These are phyloP conservation scores for Artemisia annua DNA, from an alignment of 129 eudicot genomes.

Conservation along the genomic window DNA sequence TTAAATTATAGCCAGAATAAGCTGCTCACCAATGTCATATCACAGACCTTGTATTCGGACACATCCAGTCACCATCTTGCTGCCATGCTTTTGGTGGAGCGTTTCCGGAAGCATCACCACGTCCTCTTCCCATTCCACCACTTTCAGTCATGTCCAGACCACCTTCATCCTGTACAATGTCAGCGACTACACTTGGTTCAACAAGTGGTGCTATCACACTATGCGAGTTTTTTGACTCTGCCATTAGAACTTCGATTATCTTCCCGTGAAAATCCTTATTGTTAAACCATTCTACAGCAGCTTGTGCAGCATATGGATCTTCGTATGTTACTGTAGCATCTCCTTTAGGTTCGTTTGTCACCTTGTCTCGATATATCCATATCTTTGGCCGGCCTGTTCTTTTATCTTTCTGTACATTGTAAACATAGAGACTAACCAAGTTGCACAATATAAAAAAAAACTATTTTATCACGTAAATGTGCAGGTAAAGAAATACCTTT, in stretches of 20 bases:
- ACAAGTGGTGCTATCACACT: constrained; percentile 33
- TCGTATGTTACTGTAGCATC: constrained; percentile 98
- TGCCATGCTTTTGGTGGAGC: constrained; percentile 84
- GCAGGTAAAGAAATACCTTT: constrained; percentile 29
- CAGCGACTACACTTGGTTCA: constrained; percentile 46
- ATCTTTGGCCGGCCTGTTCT: constrained; percentile 86
- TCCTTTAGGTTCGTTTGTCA: constrained; percentile 90
- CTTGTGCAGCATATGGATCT: constrained; percentile 97
- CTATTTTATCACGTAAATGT: background rate
- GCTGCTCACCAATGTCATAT: constrained; percentile 99
- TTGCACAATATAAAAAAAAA: background rate
- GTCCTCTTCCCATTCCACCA: constrained; percentile 81
- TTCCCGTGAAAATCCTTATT: constrained; percentile 89
- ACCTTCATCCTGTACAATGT: constrained; percentile 44
- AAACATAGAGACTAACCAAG: constrained; percentile 1
- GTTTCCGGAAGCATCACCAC: constrained; percentile 69
- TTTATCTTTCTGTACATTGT: constrained; percentile 67
- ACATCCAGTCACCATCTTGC: constrained; percentile 97
- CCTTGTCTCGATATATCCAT: constrained; percentile 89
- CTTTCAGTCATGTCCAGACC: constrained; percentile 41
- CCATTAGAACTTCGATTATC: constrained; percentile 73
- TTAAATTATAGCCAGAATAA: constrained; percentile 60
- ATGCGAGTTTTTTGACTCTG: constrained; percentile 70
- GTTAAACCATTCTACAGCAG: constrained; percentile 99
- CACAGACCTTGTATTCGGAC: constrained; percentile 99